phyloP scores from a whole-genome alignment of 2,329 filamentous ascomycete genomes.

The Trichoderma citrinoviride region DNA sequence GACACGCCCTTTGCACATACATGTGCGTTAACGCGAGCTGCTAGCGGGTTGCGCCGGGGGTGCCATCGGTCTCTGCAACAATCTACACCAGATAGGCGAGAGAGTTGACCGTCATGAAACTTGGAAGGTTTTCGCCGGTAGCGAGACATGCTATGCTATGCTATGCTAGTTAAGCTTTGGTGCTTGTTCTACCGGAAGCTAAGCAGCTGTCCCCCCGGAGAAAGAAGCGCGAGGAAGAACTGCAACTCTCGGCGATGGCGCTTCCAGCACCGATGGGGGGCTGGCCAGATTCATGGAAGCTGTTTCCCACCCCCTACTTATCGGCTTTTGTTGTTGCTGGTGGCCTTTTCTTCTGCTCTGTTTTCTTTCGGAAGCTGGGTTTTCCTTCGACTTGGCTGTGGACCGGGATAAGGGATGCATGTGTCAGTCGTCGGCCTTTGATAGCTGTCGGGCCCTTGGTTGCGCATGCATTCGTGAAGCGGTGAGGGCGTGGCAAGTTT shows the following conservation, averaged over 20 bases:
- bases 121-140: too few species aligned
- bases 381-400: too few species aligned
- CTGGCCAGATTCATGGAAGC: background rate
- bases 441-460: background rate
- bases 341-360: background rate
- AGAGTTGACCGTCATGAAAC: too few species aligned
- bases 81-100: too few species aligned
- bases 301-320: too few species aligned
- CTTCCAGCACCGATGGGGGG: background rate
- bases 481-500: conserved; percentile 13
- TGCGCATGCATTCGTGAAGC: background rate
- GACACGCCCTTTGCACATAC: too few species aligned
- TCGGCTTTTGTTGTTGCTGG: background rate
- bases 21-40: too few species aligned
- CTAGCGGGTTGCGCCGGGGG: background rate
- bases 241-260: conserved; percentile 10
- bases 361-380: too few species aligned
- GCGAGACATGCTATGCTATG: too few species aligned
- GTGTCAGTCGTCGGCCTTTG: background rate
- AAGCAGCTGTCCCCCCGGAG: background rate
- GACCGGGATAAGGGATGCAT: background rate
- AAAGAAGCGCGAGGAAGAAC: background rate
- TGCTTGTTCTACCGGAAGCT: conserved; percentile 10
- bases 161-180: background rate
- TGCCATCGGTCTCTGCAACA: too few species aligned